Percentiles rank a stretch among this genome's conserved stretches.
These are phyloP conservation scores for Claviceps sp. DNA, from an alignment of 2,329 filamentous ascomycete species.

Conservation along the genomic window DNA sequence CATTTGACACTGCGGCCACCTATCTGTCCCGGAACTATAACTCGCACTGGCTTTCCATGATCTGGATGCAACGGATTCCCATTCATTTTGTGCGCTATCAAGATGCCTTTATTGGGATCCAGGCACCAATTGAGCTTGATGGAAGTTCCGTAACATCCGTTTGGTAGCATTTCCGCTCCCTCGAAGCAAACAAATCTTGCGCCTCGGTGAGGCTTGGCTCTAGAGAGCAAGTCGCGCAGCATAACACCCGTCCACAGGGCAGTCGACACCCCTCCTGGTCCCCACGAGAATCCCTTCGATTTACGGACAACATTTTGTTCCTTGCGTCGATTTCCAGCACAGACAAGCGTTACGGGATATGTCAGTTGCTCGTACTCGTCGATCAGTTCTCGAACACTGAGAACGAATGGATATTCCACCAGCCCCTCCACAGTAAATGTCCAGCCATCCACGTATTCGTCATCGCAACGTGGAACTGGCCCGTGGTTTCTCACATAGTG, in stretches of 20 bases:
- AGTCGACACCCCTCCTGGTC: constrained; percentile 73
- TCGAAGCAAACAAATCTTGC: constrained; percentile 85
- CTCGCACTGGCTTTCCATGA: constrained; percentile 72
- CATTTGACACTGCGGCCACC: constrained; percentile 89
- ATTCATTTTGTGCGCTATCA: constrained; percentile 87
- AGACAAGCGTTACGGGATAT: constrained; percentile 78
- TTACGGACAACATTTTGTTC: constrained; percentile 87
- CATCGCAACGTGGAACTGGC: constrained; percentile 60
- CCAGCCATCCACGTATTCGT: constrained; percentile 65
- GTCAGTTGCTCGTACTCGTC: constrained; percentile 68
- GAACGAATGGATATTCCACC: constrained; percentile 60
- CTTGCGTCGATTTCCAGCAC: constrained; percentile 82
- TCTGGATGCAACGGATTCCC: constrained; percentile 68
- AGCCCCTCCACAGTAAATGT: constrained; percentile 73
- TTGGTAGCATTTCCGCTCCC: constrained; percentile 76
- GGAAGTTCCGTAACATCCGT: constrained; percentile 79
- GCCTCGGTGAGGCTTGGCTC: constrained; percentile 52
- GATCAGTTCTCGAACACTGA: constrained; percentile 61
- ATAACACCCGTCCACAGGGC: constrained; percentile 77
- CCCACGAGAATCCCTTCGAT: constrained; percentile 91
- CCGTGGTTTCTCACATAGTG: constrained; percentile 93
- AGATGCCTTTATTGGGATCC: constrained; percentile 70
- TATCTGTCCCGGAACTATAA: constrained; percentile 81
- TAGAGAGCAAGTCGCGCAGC: constrained; percentile 56
- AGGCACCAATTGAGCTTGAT: constrained; percentile 80